A percentile compares a stretch with the other conserved stretches of the same genome.
Evolutionary conservation across 257 asterid genomes (phyloP).

Genomic region (Plectranthus barbatus): DNA sequence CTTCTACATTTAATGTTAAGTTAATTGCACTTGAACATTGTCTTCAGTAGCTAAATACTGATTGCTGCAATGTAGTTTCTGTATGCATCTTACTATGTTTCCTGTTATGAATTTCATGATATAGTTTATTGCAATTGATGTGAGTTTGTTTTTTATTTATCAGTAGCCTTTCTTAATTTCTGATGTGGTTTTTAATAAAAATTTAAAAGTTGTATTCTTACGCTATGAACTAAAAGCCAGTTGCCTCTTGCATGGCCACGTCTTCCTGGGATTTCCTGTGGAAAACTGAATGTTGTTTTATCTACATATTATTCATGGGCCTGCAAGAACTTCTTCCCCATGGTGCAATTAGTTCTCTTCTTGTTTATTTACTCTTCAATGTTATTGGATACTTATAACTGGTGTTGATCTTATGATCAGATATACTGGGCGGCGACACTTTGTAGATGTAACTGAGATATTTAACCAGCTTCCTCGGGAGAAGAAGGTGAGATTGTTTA

Average conservation of each 20-base stretch:
- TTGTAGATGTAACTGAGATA: slow-evolving; percentile 85
- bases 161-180: not conserved
- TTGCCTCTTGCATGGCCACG: not conserved
- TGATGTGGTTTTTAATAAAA: not conserved
- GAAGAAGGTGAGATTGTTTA: slow-evolving; percentile 55
- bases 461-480: slow-evolving; percentile 70
- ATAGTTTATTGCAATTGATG: not conserved
- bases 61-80: not conserved
- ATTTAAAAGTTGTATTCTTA: not conserved
- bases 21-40: not conserved
- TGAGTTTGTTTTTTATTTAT: not conserved
- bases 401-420: slow-evolving; percentile 27
- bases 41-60: not conserved
- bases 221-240: not conserved
- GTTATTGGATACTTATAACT: not conserved
- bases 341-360: not conserved
- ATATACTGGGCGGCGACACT: slow-evolving; percentile 40
- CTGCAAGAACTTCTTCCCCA: no score
- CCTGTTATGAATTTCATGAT: not conserved
- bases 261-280: not conserved
- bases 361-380: not conserved
- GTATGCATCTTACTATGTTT: not conserved
- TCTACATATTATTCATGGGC: not conserved
- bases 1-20: not conserved
- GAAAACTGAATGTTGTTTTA: not conserved